Base-by-base conservation (phyloP, 176 grass and related monocot genomes). In the Ampelocalamus luodianensis region DNA sequence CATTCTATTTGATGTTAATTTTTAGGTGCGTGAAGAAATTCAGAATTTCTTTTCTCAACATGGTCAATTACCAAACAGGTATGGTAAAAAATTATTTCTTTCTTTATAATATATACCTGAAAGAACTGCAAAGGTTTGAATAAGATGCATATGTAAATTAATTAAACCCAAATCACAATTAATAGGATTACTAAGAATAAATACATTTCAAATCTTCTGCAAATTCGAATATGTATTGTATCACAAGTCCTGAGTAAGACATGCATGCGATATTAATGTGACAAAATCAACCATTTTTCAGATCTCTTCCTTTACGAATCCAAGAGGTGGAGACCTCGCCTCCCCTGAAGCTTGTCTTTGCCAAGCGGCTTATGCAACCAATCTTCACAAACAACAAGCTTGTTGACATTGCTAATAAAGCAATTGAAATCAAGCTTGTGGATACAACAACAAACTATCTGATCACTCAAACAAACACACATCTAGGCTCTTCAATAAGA, bases 361-460 rank as follows among this genome's bases (percentile, higher is more conserved):
- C 50, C 15, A 74, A 76, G 20, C 12, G 36, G 68, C 88, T 90
- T 4, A 69, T 17, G 62, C 36, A 69, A 26, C 82, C 82, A n/a
- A 85, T 90, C 82, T 93, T 58, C 78, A 88, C 88, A 22, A 78
- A 75, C 68, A 90, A 85, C 68, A 85, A 70, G 45, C 62, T 90
- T 32, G 43, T 88, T 36, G 82, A 93, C 34, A 13, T 27, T 3
- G 7, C 5, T 0, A 10, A 50, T 5, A 76, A 83, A 14, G 4
- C 59, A n/a, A 54, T 93, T 8, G 72, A 90, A 88, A 82, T 93
- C 23, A 36, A 29, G 6, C 82, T 93, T 37, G 16, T 73, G 1
- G 62, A 90, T 22, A n/a, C 88, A 36, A 82, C 63, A 71, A 77
- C 78, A 3, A 72, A 77, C 16, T 8, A 29, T 53, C 17, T 34